phyloP scores from a whole-genome alignment of 176 grass and related monocot genomes.

The Leersia perrieri region DNA sequence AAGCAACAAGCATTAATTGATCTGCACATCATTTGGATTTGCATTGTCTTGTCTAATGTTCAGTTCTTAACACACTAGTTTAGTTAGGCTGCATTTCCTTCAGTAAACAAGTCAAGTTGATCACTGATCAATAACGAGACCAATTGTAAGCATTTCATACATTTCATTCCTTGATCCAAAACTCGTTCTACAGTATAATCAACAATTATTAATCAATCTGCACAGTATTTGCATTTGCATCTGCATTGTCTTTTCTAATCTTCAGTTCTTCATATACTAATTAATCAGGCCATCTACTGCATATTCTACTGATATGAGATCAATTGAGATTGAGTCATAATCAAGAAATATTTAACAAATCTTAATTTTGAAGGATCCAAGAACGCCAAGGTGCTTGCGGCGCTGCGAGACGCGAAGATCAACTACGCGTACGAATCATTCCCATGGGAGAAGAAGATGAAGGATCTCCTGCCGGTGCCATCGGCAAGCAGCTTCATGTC shows the following conservation, averaged over 20 bases:
- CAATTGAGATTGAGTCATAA: not conserved
- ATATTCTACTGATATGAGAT: not conserved
- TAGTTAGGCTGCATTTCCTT: too few species aligned
- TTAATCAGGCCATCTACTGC: not conserved
- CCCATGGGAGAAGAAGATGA: conserved; percentile 94
- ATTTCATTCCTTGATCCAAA: too few species aligned
- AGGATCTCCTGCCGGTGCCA: conserved; percentile 50
- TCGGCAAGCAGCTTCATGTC: conserved; percentile 65
- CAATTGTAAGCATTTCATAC: too few species aligned
- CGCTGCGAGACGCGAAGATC: conserved; percentile 58
- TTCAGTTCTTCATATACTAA: not conserved
- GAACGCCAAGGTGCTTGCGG: conserved; percentile 51
- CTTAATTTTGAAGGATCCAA: conserved; percentile 39
- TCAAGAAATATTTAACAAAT: not conserved
- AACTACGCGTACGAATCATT: conserved; percentile 57
- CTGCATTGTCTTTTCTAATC: not conserved
- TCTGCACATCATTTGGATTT: not conserved
- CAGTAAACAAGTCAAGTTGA: too few species aligned
- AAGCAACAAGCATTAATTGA: not conserved
- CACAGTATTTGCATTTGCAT: not conserved
- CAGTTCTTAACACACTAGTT: not conserved
- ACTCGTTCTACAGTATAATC: not conserved
- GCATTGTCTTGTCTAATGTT: not conserved
- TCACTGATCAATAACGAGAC: too few species aligned
- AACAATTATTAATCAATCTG: not conserved